Conservation (phyloP, 345 rosid genomes). For the Toxicodendron radicans region DNA sequence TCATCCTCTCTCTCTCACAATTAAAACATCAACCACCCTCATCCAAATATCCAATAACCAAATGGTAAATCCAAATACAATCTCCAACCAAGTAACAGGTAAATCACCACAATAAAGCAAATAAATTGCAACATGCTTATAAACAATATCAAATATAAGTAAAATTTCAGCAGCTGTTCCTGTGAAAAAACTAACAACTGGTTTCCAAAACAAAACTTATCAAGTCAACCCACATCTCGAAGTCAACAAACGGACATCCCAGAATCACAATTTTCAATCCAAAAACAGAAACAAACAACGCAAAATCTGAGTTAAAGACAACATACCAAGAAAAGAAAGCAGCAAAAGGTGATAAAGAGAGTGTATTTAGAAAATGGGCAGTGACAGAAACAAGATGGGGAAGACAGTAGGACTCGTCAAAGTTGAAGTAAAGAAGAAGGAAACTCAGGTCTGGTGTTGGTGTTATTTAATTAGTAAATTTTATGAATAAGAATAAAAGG, state of each 20-base stretch:
- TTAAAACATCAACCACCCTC: background rate
- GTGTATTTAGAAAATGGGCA: constrained; percentile 25
- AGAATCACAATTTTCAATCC: constrained; percentile 15
- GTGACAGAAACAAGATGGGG: constrained; percentile 19
- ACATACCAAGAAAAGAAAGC: constrained; percentile 34
- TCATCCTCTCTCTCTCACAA: background rate
- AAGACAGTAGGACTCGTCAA: constrained; percentile 17
- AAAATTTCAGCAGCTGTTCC: background rate
- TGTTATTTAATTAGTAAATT: background rate
- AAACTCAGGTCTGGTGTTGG: constrained; percentile 8
- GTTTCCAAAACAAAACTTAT: constrained; percentile 2
- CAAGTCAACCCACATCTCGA: constrained; percentile 13
- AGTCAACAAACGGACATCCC: constrained; percentile 17
- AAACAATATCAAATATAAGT: background rate
- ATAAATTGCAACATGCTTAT: background rate
- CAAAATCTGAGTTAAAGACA: constrained; percentile 11
- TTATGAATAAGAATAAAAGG: constrained; percentile 24
- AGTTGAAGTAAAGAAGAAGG: constrained; percentile 52
- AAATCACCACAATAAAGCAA: constrained; percentile 1
- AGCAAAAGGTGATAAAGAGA: constrained; percentile 16
- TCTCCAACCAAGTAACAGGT: background rate
- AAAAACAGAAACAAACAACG: constrained; percentile 18
- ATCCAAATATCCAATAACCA: constrained; percentile 6
- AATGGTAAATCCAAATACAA: background rate
- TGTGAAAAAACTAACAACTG: background rate